Evolutionary conservation across 352 stramenopile genomes (phyloP).

Genomic region (Phytophthora pistaciae): DNA sequence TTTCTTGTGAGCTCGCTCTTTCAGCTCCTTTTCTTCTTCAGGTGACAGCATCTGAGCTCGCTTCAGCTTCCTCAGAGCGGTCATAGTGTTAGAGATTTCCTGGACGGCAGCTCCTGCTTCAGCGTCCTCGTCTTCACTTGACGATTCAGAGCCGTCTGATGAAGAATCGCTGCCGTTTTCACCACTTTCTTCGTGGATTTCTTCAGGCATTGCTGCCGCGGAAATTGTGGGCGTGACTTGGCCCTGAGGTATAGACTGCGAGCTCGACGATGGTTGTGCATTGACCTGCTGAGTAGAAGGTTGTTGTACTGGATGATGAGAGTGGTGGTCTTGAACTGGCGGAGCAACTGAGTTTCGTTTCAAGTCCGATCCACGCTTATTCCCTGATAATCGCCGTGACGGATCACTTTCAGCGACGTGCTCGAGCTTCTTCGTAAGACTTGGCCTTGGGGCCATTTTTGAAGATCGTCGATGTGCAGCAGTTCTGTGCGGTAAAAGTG

Average conservation of each 20-base stretch:
- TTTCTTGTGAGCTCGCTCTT: constrained; percentile 68
- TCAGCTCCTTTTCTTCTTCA: constrained; percentile 70
- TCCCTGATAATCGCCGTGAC: constrained; percentile 11
- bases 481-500: constrained; percentile 18
- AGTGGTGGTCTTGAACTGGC: constrained; percentile 1
- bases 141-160: constrained; percentile 9
- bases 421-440: constrained; percentile 24
- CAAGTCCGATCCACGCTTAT: constrained; percentile 18
- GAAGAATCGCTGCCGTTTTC: constrained; percentile 23
- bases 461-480: constrained; percentile 20
- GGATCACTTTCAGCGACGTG: background rate
- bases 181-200: constrained; percentile 14
- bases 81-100: constrained; percentile 67
- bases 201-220: background rate
- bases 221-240: background rate
- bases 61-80: constrained; percentile 74
- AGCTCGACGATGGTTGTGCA: background rate
- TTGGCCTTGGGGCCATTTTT: constrained; percentile 25
- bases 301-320: background rate
- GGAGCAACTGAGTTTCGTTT: constrained; percentile 13
- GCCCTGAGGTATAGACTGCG: background rate
- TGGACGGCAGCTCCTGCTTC: constrained; percentile 31
- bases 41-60: constrained; percentile 63
- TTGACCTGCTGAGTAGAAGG: background rate
- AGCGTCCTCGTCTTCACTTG: constrained; percentile 23